Base-by-base conservation (phyloP, 2,329 filamentous ascomycete genomes). In the Colletotrichum orchidophilum region DNA sequence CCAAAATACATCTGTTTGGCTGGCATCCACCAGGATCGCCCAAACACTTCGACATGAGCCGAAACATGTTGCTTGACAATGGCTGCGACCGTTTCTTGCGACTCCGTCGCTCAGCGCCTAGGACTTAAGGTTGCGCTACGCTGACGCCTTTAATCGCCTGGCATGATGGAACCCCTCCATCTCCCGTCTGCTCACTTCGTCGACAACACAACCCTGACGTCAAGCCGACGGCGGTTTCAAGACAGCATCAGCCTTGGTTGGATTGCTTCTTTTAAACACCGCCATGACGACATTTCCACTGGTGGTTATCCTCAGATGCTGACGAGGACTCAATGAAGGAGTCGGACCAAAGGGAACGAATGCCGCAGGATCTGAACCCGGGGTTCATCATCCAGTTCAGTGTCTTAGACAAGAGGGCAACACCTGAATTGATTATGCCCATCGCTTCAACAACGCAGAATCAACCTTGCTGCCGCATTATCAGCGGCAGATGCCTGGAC, bases 61-160 rank as follows among this genome's bases (percentile, higher is more conserved):
- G 59, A 71, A 68, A 63, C 68, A 59, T 59, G 33, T 68, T 33
- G 64, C 59, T 68, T 63, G 68, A 68, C 58, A 21, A 54, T 53
- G 58, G 26, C 68, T 59, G 64, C 64, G 64, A 27, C 64, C 68
- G 63, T 27, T 59, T 59, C 18, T 21, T 53, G 42, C 58, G 68
- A 59, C 58, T 64, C 21, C n/a, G 52, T 59, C 52, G 42, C 21
- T 27, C 68, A 50, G 64, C 68, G 58, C 42, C 52, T 31, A 33
- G 26, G 54, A 15, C 12, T 63, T 31, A 24, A 49, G 53, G 68
- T 46, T 67, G 42, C 52, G 31, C 39, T 68, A 68, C 53, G n/a
- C 21, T 15, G 42, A 68, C 68, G 42, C 68, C 67, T 59, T 50
- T 49, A 31, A n/a, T 29, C 60, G 60, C 60, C 24, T 63, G 21